Base-by-base conservation (phyloP, 495 filamentous ascomycete genomes). In the Gamarada debralockiae region DNA sequence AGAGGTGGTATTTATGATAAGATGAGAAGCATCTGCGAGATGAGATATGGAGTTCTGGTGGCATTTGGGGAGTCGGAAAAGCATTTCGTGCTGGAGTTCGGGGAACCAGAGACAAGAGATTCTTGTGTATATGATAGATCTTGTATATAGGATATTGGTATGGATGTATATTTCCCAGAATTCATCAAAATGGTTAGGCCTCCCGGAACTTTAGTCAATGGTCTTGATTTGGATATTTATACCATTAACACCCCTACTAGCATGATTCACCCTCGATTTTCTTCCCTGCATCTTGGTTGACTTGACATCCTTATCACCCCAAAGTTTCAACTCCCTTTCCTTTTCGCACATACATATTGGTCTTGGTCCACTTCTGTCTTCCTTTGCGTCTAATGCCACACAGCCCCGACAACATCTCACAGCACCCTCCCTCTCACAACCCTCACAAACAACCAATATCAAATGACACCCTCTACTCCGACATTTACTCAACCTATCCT, bases 331-430 rank as follows among this genome's bases (percentile, higher is more conserved):
- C 24, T 64, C 61, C 17, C 61, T 49, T 18, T 53, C 48, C 22
- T 39, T 58, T 37, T 64, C 61, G 37, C 61, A 64, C n/a, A 12
- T 21, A 51, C 61, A 64, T 2, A 64, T 59, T 20, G 45, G 50
- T 37, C 54, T 55, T 18, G 51, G 59, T 3, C 12, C 10, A 1
- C 7, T 36, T 20, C 10, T 17, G 9, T 5, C 14, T 37, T 41
- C 15, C 27, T 44, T 36, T 4, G 25, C 24, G 10, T 63, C 60
- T 36, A 54, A 38, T 5, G 50, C 60, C 1, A 17, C 21, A 37
- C 61, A 64, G 38, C 50, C 55, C 34, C 23, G 10, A 33, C 61
- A 64, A 43, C 61, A 64, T 40, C 58, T 51, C 3, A 47, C 38
- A 29, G 4, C 27, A 17, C 48, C 53, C 17, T 14, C 25, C 14